Base-by-base conservation (phyloP, 2,329 filamentous ascomycete species). In the Triangularia setosa region DNA sequence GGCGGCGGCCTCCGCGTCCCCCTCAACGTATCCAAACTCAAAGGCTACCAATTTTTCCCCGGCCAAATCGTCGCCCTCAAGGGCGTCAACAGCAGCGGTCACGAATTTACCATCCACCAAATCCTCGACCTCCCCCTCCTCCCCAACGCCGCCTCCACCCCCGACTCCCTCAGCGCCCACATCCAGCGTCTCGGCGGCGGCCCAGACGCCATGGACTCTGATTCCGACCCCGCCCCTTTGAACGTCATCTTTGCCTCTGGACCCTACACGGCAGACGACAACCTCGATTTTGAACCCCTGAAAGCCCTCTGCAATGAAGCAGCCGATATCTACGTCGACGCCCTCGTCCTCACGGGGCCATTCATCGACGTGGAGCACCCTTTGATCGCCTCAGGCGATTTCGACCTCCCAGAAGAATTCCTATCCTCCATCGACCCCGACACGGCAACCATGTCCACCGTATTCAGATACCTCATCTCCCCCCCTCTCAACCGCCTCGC, bases 291-390 rank as follows among this genome's bases (percentile, higher is more conserved):
- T 73, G 91, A 96, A 72, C 90, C 94, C 7, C 80, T 99, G 1
- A 88, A 93, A 72, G 87, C 91, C 28, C 83, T 99, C 16, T 94
- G 94, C 74, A 84, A 85, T 69, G 88, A 89, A 71, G 93, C 93
- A 8, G 87, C 87, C 16, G 87, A 92, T 68, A 85, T 83, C 23
- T 88, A 86, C 68, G 90, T 89, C 11, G 95, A 99, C 74, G 86
- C 87, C 2, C 79, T 99, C 27, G 84, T 98, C 53, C 82, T 99
- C 8, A 81, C 86, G 3, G 95, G 95, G 0, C 95, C 95, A 0
- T 97, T 99, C 75, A 83, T 99, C 69, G 95, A 98, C 74, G 83
- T 90, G 35, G 93, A 97, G 71, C 95, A 99, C 74, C 94, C 95
- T 0, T 81, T 96, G 25, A 85, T 99, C 61, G 91, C 92, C 24